These are phyloP conservation scores for Naematelia encephala DNA, from an alignment of 768 basidiomycete species.

Conservation along the genomic window DNA sequence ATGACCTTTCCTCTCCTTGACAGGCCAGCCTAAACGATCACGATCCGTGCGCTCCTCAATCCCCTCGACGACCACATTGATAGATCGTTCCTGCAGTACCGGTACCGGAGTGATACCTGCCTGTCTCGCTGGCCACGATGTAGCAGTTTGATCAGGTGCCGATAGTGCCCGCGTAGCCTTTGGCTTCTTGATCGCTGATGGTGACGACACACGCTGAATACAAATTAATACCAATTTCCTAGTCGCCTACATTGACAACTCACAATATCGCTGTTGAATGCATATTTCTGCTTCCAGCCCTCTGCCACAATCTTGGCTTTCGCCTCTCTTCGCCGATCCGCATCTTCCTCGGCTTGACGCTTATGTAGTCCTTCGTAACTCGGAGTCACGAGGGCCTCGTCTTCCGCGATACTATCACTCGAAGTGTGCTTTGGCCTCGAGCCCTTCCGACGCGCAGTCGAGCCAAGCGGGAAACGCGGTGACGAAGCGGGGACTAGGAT, in stretches of 20 bases:
- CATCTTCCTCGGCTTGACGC: constrained; percentile 17
- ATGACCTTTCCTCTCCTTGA: too few relatives aligned
- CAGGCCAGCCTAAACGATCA: too few relatives aligned
- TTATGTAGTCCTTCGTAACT: constrained; percentile 5
- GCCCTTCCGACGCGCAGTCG: not conserved
- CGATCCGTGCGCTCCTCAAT: not conserved
- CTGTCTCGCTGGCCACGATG: not conserved
- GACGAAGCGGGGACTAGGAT: not conserved
- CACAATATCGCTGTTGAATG: constrained; percentile 8
- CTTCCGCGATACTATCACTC: constrained; percentile 31
- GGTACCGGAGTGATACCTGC: not conserved
- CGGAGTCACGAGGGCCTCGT: constrained; percentile 27
- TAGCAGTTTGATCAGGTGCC: not conserved
- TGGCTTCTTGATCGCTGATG: not conserved
- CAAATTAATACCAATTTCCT: too few relatives aligned
- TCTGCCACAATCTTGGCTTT: constrained; percentile 27
- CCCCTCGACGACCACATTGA: not conserved
- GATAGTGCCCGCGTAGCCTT: not conserved
- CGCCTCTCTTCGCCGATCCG: constrained; percentile 18
- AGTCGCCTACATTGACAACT: not conserved
- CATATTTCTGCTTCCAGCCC: constrained; percentile 36
- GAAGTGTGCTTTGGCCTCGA: not conserved
- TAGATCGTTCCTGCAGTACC: not conserved
- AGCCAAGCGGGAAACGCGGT: not conserved
- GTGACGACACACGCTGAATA: not conserved